Evolutionary conservation across 2,329 filamentous ascomycete genomes (phyloP), one percentile per base, ranked within the genome.

Genomic region (Botrytis medusae): DNA sequence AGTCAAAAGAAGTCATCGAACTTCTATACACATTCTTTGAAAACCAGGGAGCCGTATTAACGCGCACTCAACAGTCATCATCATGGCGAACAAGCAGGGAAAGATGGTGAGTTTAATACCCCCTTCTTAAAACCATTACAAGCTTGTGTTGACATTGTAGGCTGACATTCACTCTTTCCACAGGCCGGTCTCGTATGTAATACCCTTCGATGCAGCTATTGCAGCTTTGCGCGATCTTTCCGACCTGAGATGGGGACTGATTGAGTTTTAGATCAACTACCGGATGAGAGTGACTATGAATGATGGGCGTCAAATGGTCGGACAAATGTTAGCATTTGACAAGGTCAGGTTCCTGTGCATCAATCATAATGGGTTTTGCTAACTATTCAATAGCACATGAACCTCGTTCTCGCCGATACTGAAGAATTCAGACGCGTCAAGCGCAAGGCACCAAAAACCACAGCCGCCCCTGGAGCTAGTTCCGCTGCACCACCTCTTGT

Each of bases 241-340:
- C 61, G 54, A n/a, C 42, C 44, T 59, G 40, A 44, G 70, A 37
- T 59, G 69, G 25, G 73, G 69, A 74, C 76, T 80, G 75, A 80
- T 75, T 44, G 62, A 54, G 48, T 61, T 64, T 48, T 77, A 98
- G 96, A 97, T 99, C 88, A 98, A 99, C 87, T 98, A 97, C 88
- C 94, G 95, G 84, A 98, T 99, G 95, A 92, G 95, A 82, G 92
- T 98, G 77, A 98, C 95, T 73, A 88, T 99, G 83, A 94, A 93
- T 81, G 96, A 99, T 85, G 94, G 94, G 77, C 91, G 96, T 81
- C 94, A 98, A 84, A 97, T 99, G 91, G 95, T 94, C 59, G 96
- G 95, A 75, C 94, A 98, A 84, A 97, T 99, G 93, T 89, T 99
- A 78, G 96, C 96, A 72, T 99, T 98, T 81, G 96, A 99, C 84